phyloP scores from a whole-genome alignment of 2,329 filamentous ascomycete genomes.

The Cephalotrichum gorgonifer region DNA sequence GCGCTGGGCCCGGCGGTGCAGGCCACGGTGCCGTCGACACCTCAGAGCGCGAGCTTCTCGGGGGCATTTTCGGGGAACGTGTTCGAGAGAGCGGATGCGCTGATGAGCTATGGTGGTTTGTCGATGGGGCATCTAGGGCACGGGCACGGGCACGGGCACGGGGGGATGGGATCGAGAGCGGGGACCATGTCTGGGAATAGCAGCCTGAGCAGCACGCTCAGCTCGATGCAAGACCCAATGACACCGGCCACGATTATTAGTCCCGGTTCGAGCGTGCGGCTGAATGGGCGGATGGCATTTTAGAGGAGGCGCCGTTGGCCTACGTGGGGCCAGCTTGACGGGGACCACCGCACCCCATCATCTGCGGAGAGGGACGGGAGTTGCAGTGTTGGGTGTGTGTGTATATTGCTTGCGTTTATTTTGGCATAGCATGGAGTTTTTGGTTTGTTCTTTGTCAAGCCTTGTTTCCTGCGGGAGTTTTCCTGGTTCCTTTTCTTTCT shows the following conservation, averaged over 20 bases:
- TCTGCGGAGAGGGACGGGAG: too few relatives aligned
- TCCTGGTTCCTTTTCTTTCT: too few relatives aligned
- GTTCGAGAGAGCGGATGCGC: conserved; percentile 49
- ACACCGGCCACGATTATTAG: conserved; percentile 8
- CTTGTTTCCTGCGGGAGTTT: not conserved
- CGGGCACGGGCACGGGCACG: too few relatives aligned
- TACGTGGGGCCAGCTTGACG: not conserved
- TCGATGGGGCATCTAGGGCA: too few relatives aligned
- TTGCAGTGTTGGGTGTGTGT: too few relatives aligned
- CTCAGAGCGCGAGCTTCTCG: conserved; percentile 46
- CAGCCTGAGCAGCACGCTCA: not conserved
- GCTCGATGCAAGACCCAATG: conserved; percentile 5
- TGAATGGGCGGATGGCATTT: conserved; percentile 27
- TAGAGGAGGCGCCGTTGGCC: conserved; percentile 13
- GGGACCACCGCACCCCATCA: not conserved
- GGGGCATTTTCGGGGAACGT: conserved; percentile 45
- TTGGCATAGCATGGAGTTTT: conserved; percentile 12
- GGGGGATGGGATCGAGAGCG: conserved; percentile 36
- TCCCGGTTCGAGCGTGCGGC: conserved; percentile 13
- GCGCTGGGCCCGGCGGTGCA: conserved; percentile 84
- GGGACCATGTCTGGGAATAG: conserved; percentile 25
- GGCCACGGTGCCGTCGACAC: conserved; percentile 72
- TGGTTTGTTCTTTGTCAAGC: not conserved
- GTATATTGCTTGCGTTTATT: conserved; percentile 1
- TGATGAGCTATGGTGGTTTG: conserved; percentile 47